phyloP scores from a whole-genome alignment of 108 stramenopile species.

The Cyclotella cryptica region DNA sequence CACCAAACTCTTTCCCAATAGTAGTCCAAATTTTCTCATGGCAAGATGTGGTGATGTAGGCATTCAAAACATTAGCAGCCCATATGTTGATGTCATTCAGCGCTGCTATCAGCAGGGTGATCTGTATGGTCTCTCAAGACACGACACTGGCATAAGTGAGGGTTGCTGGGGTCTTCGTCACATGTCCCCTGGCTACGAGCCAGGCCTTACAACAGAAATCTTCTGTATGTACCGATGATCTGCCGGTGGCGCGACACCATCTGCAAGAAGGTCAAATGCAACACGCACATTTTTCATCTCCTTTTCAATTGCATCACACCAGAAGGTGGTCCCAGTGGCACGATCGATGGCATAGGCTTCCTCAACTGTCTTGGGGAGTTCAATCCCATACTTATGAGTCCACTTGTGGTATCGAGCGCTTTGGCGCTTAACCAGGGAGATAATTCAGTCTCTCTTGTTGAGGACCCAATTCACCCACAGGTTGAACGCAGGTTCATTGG shows the following conservation, averaged over 20 bases:
- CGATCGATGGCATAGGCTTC: constrained; percentile 42
- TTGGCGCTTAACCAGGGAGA: not conserved
- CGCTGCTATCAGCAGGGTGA: constrained; percentile 59
- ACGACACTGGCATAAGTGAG: constrained; percentile 47
- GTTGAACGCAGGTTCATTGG: constrained; percentile 27
- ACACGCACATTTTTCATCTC: constrained; percentile 26
- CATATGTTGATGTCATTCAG: constrained; percentile 42
- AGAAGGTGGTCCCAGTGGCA: constrained; percentile 36
- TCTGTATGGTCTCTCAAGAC: constrained; percentile 51
- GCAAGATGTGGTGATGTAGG: constrained; percentile 41
- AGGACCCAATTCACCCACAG: not conserved
- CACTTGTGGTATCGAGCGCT: not conserved
- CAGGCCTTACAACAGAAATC: constrained; percentile 51
- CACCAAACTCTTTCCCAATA: constrained; percentile 39
- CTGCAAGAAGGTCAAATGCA: not conserved
- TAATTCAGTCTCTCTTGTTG: not conserved
- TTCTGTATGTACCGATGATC: constrained; percentile 6
- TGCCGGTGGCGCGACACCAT: not conserved
- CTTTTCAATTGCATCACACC: constrained; percentile 39
- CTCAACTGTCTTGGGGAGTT: constrained; percentile 32
- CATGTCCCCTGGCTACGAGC: constrained; percentile 60
- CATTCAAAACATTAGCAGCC: constrained; percentile 44
- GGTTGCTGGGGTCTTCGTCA: constrained; percentile 35
- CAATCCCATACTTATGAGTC: constrained; percentile 33
- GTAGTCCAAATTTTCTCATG: constrained; percentile 30